These are phyloP conservation scores for Mycena venus DNA, from an alignment of 768 basidiomycete genomes.

Conservation along the genomic window DNA sequence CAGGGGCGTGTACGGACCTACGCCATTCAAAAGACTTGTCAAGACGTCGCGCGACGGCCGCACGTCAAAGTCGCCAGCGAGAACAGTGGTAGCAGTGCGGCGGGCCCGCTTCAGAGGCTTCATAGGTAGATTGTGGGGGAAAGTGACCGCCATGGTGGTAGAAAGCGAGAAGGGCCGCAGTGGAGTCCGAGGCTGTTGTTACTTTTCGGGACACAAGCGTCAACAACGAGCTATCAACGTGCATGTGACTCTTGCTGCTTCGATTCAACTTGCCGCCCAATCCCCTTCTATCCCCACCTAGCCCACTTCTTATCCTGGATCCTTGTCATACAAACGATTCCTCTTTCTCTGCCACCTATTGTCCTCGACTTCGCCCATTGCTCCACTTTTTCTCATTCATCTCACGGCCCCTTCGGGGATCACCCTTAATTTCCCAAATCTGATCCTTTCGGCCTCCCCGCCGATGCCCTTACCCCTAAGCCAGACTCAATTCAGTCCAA, in stretches of 20 bases:
- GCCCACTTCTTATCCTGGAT: constrained; percentile 13
- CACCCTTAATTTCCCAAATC: background rate
- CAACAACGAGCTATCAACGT: constrained; percentile 20
- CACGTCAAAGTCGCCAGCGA: constrained; percentile 82
- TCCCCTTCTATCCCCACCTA: constrained; percentile 26
- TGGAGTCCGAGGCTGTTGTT: constrained; percentile 47
- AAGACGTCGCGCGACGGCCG: constrained; percentile 80
- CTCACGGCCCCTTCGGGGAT: background rate
- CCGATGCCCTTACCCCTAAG: constrained; percentile 2
- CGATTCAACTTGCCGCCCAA: constrained; percentile 23
- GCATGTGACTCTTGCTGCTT: constrained; percentile 24
- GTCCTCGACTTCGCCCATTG: background rate
- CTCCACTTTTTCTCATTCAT: background rate
- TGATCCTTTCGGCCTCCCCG: background rate
- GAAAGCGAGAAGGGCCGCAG: constrained; percentile 53
- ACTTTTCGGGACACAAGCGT: constrained; percentile 39
- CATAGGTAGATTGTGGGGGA: constrained; percentile 43
- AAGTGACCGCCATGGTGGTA: constrained; percentile 49
- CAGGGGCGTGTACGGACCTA: constrained; percentile 72
- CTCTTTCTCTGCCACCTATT: constrained; percentile 11
- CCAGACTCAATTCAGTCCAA: constrained; percentile 20
- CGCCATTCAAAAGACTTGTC: constrained; percentile 84
- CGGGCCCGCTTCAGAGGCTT: constrained; percentile 57
- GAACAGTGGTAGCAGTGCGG: constrained; percentile 81
- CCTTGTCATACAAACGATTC: constrained; percentile 13